Conservation (phyloP, 73 alveolate genomes). For the Tetrahymena malaccensis region DNA sequence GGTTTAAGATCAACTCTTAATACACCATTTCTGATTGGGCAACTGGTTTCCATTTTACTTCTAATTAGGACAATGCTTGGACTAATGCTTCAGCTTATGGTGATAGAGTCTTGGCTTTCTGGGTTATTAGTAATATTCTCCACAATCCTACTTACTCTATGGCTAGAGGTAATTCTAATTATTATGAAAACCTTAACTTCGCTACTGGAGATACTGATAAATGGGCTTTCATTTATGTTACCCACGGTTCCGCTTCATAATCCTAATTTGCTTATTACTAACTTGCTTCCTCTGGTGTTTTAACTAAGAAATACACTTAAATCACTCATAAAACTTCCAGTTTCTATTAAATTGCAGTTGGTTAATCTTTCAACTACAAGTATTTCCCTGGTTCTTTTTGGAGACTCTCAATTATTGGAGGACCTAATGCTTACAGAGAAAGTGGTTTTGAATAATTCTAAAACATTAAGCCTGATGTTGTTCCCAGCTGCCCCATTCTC, state of each 20-base stretch:
- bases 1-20: background rate
- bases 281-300: background rate
- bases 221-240: background rate
- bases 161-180: background rate
- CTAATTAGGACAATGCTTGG: background rate
- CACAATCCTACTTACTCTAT: background rate
- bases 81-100: background rate
- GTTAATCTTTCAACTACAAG: background rate
- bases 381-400: background rate
- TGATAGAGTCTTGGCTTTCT: background rate
- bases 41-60: background rate
- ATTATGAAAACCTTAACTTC: background rate
- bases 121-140: background rate
- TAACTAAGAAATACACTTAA: background rate
- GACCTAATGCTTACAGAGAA: background rate
- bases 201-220: background rate
- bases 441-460: background rate
- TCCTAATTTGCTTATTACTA: background rate
- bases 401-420: background rate
- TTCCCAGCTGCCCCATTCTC: background rate
- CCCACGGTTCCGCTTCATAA: background rate
- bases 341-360: background rate
- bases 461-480: background rate
- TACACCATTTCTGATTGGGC: background rate
- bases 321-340: background rate